Evolutionary conservation across 2,329 filamentous ascomycete genomes (phyloP).

Genomic region (Stromatinia cepivora): DNA sequence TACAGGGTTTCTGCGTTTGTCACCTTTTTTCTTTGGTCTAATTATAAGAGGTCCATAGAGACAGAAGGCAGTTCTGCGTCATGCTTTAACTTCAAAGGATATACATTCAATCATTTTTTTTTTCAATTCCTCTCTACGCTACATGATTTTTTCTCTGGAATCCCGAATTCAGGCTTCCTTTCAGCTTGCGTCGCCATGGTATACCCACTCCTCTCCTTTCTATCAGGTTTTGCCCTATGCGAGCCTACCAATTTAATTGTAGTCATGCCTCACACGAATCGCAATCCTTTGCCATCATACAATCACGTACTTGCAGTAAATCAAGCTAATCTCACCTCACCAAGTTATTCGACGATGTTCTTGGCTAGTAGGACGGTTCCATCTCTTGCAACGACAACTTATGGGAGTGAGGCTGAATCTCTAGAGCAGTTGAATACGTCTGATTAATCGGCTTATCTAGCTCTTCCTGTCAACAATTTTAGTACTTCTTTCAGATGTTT

Average conservation of each 20-base stretch:
- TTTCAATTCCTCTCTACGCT: not conserved
- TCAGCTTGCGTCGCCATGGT: not conserved
- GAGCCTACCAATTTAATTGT: too few relatives aligned
- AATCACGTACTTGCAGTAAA: not conserved
- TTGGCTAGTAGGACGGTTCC: rapidly evolving
- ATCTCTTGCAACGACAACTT: not conserved
- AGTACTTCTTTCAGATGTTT: too few relatives aligned
- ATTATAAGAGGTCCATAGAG: not conserved
- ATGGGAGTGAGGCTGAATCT: not conserved
- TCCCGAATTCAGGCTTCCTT: too few relatives aligned
- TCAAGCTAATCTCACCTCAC: not conserved
- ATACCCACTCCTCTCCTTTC: not conserved
- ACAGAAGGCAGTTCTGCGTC: not conserved
- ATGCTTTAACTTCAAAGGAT: not conserved
- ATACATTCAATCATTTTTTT: not conserved
- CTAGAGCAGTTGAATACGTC: not conserved
- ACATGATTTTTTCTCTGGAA: not conserved
- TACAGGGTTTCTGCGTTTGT: not conserved
- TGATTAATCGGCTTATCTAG: rapidly evolving
- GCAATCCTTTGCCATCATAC: not conserved
- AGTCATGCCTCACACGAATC: not conserved
- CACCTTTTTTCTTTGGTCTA: not conserved
- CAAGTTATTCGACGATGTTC: not conserved
- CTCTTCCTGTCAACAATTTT: not conserved
- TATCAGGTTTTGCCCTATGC: not conserved